Conservation (phyloP, 345 rosid genomes). For the Dipteronia sinensis region DNA sequence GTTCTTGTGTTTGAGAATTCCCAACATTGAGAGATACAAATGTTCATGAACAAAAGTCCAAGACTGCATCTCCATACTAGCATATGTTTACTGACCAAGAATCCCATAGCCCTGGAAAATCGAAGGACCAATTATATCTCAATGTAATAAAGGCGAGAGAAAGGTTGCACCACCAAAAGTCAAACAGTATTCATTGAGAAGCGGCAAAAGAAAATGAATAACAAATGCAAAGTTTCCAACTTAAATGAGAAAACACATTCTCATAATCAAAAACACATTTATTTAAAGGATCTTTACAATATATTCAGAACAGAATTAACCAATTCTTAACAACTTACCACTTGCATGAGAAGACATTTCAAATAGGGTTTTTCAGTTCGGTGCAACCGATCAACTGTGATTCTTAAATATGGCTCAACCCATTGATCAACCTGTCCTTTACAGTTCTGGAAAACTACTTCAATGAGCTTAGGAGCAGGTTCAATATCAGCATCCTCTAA, state of each 20-base stretch:
- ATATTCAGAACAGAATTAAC: slow-evolving; percentile 11
- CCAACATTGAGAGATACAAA: background rate
- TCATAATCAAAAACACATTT: background rate
- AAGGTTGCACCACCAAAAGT: background rate
- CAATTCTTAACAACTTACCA: slow-evolving; percentile 57
- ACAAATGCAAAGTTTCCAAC: background rate
- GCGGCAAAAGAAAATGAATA: background rate
- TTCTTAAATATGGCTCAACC: slow-evolving; percentile 92
- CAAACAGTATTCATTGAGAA: background rate
- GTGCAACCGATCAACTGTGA: slow-evolving; percentile 78
- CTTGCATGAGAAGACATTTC: slow-evolving; percentile 95
- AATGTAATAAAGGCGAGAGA: background rate
- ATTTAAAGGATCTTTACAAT: background rate
- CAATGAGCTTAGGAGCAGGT: slow-evolving; percentile 97
- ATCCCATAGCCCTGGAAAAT: background rate
- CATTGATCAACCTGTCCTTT: slow-evolving; percentile 98
- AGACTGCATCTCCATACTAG: background rate
- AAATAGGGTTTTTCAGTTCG: slow-evolving; percentile 76
- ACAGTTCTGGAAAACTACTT: slow-evolving; percentile 96
- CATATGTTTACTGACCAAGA: background rate
- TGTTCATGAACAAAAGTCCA: background rate
- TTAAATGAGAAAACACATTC: background rate
- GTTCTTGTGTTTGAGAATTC: background rate
- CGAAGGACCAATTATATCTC: background rate
- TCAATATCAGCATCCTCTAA: slow-evolving; percentile 90